Evolutionary conservation across 768 basidiomycete species (phyloP).

Genomic region (Psilocybe tampanensis): DNA sequence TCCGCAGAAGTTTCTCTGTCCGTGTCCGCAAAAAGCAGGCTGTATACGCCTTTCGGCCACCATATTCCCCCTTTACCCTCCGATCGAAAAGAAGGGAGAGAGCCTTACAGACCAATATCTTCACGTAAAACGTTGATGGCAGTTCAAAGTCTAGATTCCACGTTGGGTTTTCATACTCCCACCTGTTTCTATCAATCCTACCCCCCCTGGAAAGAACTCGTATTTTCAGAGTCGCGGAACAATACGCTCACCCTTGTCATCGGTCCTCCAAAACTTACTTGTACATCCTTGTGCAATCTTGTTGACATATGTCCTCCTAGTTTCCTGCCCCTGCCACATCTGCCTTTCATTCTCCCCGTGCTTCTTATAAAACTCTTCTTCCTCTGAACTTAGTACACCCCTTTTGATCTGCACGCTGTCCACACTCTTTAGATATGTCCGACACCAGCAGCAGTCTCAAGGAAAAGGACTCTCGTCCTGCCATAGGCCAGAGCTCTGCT

Average conservation of each 20-base stretch:
- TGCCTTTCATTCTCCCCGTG: constrained; percentile 2
- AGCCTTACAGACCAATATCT: constrained; percentile 3
- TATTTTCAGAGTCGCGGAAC: constrained; percentile 11
- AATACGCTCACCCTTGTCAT: constrained; percentile 17
- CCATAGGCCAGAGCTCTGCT: constrained; percentile 1
- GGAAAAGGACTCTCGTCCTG: constrained; percentile 12
- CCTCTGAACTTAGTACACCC: constrained; percentile 5
- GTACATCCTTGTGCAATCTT: constrained; percentile 6
- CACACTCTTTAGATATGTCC: constrained; percentile 20
- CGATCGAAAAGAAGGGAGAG: constrained; percentile 16
- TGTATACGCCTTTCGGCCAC: constrained; percentile 15
- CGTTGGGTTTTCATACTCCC: constrained; percentile 14
- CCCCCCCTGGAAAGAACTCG: constrained; percentile 5
- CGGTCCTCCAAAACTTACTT: constrained; percentile 3
- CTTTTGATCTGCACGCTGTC: constrained; percentile 5
- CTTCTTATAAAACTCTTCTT: constrained; percentile 17
- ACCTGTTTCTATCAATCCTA: constrained; percentile 15
- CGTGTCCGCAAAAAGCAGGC: constrained; percentile 11
- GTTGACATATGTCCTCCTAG: constrained; percentile 19
- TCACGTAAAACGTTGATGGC: constrained; percentile 20
- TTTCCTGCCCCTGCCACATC: constrained; percentile 9
- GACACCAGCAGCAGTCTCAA: constrained; percentile 18
- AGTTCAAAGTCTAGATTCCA: constrained; percentile 15
- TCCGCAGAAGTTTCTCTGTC: constrained; percentile 20
- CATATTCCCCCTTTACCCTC: constrained; percentile 12